Conservation (phyloP, 768 basidiomycete genomes). For the Naganishia randhawae region DNA sequence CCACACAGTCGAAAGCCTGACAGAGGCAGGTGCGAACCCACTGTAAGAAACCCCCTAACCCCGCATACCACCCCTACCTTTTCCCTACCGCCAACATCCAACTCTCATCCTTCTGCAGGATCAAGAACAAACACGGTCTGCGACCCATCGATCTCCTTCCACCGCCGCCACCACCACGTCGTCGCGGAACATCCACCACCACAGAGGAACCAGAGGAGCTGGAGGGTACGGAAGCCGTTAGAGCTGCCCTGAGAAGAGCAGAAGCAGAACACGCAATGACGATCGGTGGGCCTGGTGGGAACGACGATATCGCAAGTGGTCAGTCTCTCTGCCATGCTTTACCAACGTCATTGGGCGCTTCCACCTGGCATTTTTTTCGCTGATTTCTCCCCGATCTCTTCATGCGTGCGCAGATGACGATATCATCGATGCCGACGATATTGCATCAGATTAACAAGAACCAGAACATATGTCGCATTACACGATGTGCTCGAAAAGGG, state of each 20-base stretch:
- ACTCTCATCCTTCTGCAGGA: constrained; percentile 12
- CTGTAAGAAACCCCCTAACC: constrained; percentile 3
- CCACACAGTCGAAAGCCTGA: constrained; percentile 22
- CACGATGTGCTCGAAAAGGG: not conserved
- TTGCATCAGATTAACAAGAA: constrained; percentile 26
- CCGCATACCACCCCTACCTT: not conserved
- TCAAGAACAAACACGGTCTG: constrained; percentile 26
- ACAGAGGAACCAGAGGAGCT: not conserved
- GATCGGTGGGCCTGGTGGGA: constrained; percentile 11
- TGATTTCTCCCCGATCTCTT: not conserved
- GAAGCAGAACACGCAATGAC: constrained; percentile 25
- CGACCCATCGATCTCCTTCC: constrained; percentile 30
- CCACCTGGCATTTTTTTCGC: not conserved
- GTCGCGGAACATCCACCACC: not conserved
- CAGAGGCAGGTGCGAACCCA: constrained; percentile 30
- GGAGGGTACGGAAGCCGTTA: constrained; percentile 22
- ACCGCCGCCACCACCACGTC: constrained; percentile 26
- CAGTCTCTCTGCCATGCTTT: not conserved
- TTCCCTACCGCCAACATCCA: not conserved
- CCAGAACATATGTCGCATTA: not conserved
- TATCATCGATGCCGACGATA: constrained; percentile 30
- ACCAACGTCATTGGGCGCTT: no score
- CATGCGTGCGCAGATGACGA: constrained; percentile 22
- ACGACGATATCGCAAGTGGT: constrained; percentile 30
- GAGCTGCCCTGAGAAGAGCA: constrained; percentile 23